Conservation (phyloP, 2,329 filamentous ascomycete genomes). For the Fusarium tupiense region DNA sequence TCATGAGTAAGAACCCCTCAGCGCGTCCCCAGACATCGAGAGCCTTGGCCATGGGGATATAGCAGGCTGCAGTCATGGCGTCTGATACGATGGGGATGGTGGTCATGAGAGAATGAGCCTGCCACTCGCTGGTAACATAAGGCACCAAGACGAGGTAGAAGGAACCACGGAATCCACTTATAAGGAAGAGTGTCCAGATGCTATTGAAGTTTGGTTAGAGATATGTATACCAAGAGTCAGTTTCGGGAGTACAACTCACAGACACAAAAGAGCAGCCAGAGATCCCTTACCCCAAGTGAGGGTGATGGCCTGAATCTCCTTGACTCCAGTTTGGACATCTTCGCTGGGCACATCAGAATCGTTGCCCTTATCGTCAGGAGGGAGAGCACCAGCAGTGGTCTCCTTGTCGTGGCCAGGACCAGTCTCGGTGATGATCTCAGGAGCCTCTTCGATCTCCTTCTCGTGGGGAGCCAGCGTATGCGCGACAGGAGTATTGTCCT, state of each 20-base stretch:
- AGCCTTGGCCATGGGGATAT: conserved; percentile 70
- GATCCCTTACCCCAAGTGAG: conserved; percentile 53
- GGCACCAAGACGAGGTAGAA: conserved; percentile 55
- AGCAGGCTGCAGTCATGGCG: conserved; percentile 66
- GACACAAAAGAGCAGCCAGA: conserved; percentile 46
- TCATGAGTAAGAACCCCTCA: conserved; percentile 66
- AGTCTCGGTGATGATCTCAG: not conserved
- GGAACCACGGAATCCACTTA: conserved; percentile 58
- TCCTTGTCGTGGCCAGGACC: conserved; percentile 20
- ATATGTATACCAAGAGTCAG: no score
- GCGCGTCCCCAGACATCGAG: conserved; percentile 72
- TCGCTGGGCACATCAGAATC: conserved; percentile 27
- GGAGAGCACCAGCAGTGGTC: conserved; percentile 7
- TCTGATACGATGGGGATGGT: conserved; percentile 63
- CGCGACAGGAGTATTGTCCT: conserved; percentile 20
- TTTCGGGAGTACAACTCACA: conserved; percentile 39
- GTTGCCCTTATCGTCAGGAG: conserved; percentile 13
- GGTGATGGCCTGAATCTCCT: conserved; percentile 54
- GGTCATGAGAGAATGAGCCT: conserved; percentile 62
- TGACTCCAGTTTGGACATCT: conserved; percentile 51
- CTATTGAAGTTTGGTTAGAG: conserved; percentile 28
- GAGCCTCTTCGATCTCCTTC: conserved; percentile 13
- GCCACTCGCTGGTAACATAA: conserved; percentile 61
- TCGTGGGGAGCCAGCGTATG: conserved; percentile 20
- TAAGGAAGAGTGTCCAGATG: conserved; percentile 61